Conservation (phyloP, 257 asterid species). For the Ophiorrhiza pumila region DNA sequence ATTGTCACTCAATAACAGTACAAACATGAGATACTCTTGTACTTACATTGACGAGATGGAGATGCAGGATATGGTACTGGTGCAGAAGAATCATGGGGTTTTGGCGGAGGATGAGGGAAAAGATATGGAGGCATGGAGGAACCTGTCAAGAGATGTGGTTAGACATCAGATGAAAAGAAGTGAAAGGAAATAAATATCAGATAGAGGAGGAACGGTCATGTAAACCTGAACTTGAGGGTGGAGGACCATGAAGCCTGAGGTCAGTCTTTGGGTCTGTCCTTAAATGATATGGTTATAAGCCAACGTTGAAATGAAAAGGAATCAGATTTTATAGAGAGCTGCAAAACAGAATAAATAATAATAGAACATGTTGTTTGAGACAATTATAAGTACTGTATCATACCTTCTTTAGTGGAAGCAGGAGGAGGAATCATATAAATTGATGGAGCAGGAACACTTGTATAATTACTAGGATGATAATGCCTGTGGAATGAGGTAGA, state of each 20-base stretch:
- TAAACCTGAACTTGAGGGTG: constrained; percentile 36
- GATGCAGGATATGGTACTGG: constrained; percentile 42
- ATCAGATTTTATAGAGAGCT: constrained; percentile 4
- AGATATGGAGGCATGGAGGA: constrained; percentile 30
- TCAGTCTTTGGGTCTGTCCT: constrained; percentile 33
- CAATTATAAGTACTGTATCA: constrained; percentile 22
- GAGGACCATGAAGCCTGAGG: constrained; percentile 28
- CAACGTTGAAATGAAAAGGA: constrained; percentile 17
- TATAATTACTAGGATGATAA: constrained; percentile 35
- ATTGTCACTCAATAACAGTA: constrained; percentile 15
- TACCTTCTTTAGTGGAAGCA: constrained; percentile 47
- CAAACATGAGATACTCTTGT: constrained; percentile 30
- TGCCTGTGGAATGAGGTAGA: constrained; percentile 24
- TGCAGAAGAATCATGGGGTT: constrained; percentile 32
- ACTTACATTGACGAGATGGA: constrained; percentile 37
- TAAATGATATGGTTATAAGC: constrained; percentile 10
- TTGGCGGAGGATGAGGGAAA: constrained; percentile 31
- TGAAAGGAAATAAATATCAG: constrained; percentile 6
- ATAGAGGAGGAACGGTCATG: constrained; percentile 2
- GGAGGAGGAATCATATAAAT: constrained; percentile 41
- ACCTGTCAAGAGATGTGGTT: constrained; percentile 33
- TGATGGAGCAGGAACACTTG: constrained; percentile 44
- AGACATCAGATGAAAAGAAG: constrained; percentile 8
- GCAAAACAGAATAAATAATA: constrained; percentile 1
- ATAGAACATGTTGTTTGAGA: constrained; percentile 16